Conservation (phyloP, 352 stramenopile species). For the Chrysophaeum taylorii region DNA sequence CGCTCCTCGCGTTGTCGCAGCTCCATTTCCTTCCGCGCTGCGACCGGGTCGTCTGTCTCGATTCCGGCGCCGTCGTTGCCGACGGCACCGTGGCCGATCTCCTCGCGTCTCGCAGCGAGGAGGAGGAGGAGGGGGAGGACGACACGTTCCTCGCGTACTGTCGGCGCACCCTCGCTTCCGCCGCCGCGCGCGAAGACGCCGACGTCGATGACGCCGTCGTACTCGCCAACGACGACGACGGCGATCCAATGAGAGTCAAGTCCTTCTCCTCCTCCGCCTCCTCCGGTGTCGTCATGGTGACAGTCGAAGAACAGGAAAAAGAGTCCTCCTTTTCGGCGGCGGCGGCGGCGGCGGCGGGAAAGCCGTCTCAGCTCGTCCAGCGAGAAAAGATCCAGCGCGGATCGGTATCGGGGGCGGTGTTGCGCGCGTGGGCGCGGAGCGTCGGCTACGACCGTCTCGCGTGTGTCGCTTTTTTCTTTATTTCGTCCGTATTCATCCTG, state of each 20-base stretch:
- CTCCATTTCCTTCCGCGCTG: slow-evolving; percentile 14
- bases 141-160: too few relatives aligned
- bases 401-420: neutral
- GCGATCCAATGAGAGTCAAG: too few relatives aligned
- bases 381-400: neutral
- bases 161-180: too few relatives aligned
- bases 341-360: too few relatives aligned
- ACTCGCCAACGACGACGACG: too few relatives aligned
- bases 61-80: neutral
- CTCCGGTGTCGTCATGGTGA: too few relatives aligned
- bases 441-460: neutral
- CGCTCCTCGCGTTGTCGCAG: slow-evolving; percentile 25
- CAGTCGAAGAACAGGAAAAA: too few relatives aligned
- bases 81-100: neutral
- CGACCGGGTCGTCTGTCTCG: slow-evolving; percentile 14
- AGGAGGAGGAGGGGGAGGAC: neutral
- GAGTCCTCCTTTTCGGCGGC: too few relatives aligned
- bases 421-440: neutral
- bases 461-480: neutral
- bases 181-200: too few relatives aligned
- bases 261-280: too few relatives aligned
- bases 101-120: neutral
- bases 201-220: too few relatives aligned
- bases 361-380: neutral
- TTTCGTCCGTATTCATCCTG: neutral